Percentiles rank a stretch among this genome's conserved stretches.
Evolutionary conservation across 441 rosid genomes (phyloP).

Genomic region (Brassica balearica): DNA sequence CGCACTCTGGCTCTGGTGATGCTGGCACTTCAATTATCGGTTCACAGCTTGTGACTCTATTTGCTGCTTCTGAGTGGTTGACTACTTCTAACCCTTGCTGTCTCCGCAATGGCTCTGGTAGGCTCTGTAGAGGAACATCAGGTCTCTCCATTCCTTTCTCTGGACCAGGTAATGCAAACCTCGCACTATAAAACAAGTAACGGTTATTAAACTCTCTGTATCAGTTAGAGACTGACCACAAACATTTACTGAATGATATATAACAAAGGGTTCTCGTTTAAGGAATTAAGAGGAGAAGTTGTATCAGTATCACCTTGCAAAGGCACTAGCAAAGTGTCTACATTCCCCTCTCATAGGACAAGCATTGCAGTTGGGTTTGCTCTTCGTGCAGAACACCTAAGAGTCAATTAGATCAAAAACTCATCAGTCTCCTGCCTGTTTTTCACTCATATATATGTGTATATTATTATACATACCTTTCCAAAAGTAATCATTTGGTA

Average conservation of each 20-base stretch:
- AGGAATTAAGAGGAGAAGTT: background rate
- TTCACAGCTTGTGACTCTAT: conserved; percentile 44
- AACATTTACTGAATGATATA: background rate
- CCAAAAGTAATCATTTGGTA: conserved; percentile 87
- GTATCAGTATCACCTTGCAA: conserved; percentile 64
- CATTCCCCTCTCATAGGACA: conserved; percentile 90
- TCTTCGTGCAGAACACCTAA: conserved; percentile 81
- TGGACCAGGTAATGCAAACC: conserved; percentile 72
- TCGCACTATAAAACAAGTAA: conserved; percentile 52
- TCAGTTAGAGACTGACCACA: background rate
- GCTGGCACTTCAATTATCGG: conserved; percentile 78
- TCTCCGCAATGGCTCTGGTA: conserved; percentile 48
- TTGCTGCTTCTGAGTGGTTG: conserved; percentile 39
- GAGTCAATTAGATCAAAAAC: conserved; percentile 22
- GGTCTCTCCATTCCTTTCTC: conserved; percentile 48
- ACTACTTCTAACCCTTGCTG: conserved; percentile 45
- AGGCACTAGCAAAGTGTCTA: conserved; percentile 84
- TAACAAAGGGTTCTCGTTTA: background rate
- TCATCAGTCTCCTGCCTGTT: too few species aligned
- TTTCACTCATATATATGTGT: background rate
- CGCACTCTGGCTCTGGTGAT: conserved; percentile 61
- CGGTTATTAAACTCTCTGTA: background rate
- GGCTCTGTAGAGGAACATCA: conserved; percentile 54
- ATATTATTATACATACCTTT: conserved; percentile 51
- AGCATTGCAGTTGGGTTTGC: conserved; percentile 79